Conservation (phyloP, 345 rosid genomes). For the Turritis glabra region DNA sequence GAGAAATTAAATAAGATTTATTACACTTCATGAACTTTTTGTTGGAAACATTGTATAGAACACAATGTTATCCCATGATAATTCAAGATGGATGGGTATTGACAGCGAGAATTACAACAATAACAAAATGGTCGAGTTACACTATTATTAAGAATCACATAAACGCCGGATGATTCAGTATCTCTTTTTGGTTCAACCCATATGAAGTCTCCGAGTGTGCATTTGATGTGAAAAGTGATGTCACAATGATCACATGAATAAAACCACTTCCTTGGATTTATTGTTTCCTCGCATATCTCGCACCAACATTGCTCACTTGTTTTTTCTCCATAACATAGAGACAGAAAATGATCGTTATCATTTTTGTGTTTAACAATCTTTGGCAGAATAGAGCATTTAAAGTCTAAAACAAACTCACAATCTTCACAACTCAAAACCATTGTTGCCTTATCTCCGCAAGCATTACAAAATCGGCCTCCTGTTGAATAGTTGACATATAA, state of each 20-base stretch:
- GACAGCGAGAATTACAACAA: neutral
- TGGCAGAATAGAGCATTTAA: neutral
- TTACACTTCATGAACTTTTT: neutral
- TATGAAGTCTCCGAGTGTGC: neutral
- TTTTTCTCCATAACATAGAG: neutral
- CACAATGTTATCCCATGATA: accelerated
- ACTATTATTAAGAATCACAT: neutral
- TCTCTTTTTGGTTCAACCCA: neutral
- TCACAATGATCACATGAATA: neutral
- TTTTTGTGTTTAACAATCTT: neutral
- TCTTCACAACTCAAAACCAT: neutral
- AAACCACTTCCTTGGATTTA: neutral
- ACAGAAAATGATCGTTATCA: neutral
- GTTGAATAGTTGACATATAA: neutral
- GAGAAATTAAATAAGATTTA: too few species aligned
- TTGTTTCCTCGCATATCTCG: neutral
- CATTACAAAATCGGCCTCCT: neutral
- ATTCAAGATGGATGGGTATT: neutral
- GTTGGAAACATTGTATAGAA: neutral
- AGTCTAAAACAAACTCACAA: neutral
- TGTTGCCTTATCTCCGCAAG: neutral
- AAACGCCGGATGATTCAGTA: accelerated
- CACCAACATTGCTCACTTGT: neutral
- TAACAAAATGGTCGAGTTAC: neutral
- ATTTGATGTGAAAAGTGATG: neutral